phyloP scores from a whole-genome alignment of 2,329 filamentous ascomycete species.

The Chrysoporthe cubensis region DNA sequence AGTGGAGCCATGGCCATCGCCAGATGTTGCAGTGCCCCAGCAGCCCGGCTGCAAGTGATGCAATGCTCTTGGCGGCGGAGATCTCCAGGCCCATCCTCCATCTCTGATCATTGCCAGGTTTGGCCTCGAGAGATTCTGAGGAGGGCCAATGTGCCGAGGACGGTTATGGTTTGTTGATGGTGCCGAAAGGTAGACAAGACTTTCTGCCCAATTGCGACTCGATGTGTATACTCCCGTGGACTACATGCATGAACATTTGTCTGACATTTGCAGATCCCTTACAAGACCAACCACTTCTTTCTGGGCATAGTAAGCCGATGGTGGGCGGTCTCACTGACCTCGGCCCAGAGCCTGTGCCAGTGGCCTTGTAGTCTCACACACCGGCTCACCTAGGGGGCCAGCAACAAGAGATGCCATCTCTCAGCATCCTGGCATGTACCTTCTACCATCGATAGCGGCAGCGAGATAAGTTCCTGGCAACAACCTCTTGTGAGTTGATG shows the following conservation, averaged over 20 bases:
- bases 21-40: not conserved
- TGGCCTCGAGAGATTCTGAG: not conserved
- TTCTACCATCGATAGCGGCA: not conserved
- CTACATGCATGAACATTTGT: not conserved
- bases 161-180: not conserved
- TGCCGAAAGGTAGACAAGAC: not conserved
- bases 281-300: not conserved
- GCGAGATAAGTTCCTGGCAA: not conserved
- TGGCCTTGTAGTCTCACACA: not conserved
- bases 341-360: not conserved
- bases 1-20: not conserved
- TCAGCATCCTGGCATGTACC: not conserved
- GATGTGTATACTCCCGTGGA: not conserved
- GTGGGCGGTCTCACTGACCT: not conserved
- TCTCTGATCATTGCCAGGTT: not conserved
- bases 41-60: not conserved
- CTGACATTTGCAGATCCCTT: slow-evolving; percentile 3
- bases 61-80: not conserved
- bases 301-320: not conserved
- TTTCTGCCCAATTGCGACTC: not conserved
- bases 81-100: not conserved
- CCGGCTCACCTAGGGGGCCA: not conserved
- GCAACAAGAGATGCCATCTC: not conserved
- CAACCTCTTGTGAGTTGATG: not conserved
- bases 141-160: not conserved